Conservation (phyloP, 192 early-diverging fungal genomes). For the Jimgerdemannia flammicorona region DNA sequence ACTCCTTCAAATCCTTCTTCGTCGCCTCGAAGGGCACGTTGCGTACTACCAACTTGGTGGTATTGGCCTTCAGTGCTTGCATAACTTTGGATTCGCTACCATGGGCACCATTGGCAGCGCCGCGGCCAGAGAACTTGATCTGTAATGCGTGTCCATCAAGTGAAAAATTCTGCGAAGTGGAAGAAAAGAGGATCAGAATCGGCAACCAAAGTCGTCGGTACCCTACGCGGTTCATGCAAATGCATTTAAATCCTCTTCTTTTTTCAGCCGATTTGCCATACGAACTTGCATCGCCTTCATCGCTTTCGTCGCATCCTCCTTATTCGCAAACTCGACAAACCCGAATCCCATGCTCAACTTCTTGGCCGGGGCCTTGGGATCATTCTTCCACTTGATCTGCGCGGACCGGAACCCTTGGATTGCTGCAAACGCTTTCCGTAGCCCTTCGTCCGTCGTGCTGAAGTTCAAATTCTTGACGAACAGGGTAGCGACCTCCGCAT, state of each 20-base stretch:
- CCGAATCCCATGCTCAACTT: constrained; percentile 96
- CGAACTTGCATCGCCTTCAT: constrained; percentile 82
- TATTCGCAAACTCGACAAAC: constrained; percentile 86
- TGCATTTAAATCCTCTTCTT: too few species aligned
- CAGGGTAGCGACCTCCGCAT: constrained; percentile 65
- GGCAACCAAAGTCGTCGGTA: not conserved
- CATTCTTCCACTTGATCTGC: constrained; percentile 80
- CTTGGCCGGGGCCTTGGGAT: constrained; percentile 75
- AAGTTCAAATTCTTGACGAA: constrained; percentile 98
- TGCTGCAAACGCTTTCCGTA: constrained; percentile 68
- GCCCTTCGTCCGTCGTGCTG: constrained; percentile 75
- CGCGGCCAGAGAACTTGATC: constrained; percentile 85
- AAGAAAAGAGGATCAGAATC: not conserved
- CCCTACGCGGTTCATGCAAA: too few species aligned
- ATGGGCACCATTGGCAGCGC: constrained; percentile 39
- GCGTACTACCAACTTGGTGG: constrained; percentile 88
- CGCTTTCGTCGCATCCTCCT: constrained; percentile 78
- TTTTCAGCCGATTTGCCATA: not conserved
- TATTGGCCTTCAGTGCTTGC: constrained; percentile 19
- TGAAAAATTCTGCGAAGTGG: constrained; percentile 43
- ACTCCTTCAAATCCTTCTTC: constrained; percentile 81
- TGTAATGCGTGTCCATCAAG: constrained; percentile 88
- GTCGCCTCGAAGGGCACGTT: constrained; percentile 98
- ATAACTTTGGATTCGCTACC: constrained; percentile 34
- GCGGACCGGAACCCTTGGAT: constrained; percentile 79